phyloP scores from a whole-genome alignment of 805 yeast species.

The Yarrowia hollandica region DNA sequence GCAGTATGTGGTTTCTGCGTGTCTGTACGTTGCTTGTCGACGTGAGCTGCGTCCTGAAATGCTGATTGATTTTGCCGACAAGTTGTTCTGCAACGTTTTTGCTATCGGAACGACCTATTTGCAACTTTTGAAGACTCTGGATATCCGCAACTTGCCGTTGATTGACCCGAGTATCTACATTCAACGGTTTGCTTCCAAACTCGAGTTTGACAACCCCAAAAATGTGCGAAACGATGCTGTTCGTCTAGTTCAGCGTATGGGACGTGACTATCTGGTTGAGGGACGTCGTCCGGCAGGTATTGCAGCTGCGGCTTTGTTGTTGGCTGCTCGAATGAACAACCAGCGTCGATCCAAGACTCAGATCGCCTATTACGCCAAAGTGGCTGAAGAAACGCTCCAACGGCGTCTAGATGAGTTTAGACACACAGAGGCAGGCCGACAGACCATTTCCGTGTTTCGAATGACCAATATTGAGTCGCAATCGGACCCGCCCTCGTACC shows the following conservation, averaged over 20 bases:
- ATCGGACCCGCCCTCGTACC: conserved; percentile 83
- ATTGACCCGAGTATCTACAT: conserved; percentile 94
- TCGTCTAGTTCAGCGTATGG: conserved; percentile 84
- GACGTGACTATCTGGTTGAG: conserved; percentile 91
- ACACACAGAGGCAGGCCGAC: conserved; percentile 66
- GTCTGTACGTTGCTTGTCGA: conserved; percentile 92
- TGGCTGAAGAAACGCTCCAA: conserved; percentile 92
- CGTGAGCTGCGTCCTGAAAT: conserved; percentile 88
- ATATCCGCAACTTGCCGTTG: conserved; percentile 73
- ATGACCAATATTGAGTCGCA: conserved; percentile 45
- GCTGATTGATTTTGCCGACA: conserved; percentile 91
- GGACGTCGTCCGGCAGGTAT: conserved; percentile 98
- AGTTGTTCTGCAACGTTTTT: conserved; percentile 86
- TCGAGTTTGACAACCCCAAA: conserved; percentile 61
- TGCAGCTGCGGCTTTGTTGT: conserved; percentile 91
- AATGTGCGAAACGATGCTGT: conserved; percentile 87
- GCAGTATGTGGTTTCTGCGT: conserved; percentile 92
- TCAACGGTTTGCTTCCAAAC: conserved; percentile 86
- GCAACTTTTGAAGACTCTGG: conserved; percentile 84
- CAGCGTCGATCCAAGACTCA: conserved; percentile 89
- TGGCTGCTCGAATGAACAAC: conserved; percentile 97
- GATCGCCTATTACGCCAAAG: conserved; percentile 91
- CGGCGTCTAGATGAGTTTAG: conserved; percentile 85
- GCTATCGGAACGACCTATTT: conserved; percentile 95
- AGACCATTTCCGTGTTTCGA: conserved; percentile 76